These are phyloP conservation scores for Atkinsonella hypoxylon DNA, from an alignment of 2,329 filamentous ascomycete genomes.

Conservation along the genomic window DNA sequence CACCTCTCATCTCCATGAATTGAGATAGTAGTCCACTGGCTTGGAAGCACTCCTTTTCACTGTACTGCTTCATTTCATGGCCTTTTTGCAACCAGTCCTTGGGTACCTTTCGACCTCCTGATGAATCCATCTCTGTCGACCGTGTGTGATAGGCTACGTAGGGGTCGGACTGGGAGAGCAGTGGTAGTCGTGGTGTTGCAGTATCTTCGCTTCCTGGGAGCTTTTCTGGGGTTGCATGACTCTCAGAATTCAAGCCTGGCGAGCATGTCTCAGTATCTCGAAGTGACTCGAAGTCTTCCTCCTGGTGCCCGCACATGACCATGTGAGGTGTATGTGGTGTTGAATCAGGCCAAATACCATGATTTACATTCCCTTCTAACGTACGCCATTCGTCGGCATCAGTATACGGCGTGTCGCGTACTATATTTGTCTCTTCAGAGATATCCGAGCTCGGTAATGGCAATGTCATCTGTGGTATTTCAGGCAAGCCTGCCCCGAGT, in stretches of 20 bases:
- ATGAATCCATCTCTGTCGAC: background rate
- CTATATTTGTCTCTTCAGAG: background rate
- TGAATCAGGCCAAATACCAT: background rate
- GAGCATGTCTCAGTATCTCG: background rate
- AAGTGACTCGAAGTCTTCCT: background rate
- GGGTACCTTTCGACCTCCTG: background rate
- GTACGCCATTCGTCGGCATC: background rate
- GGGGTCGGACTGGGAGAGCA: background rate
- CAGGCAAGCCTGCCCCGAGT: background rate
- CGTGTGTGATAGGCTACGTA: background rate
- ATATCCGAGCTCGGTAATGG: background rate
- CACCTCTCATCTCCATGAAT: constrained; percentile 7
- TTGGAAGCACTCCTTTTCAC: background rate
- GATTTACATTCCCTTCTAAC: background rate
- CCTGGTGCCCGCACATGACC: background rate
- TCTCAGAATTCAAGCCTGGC: background rate
- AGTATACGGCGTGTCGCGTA: background rate
- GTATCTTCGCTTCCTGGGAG: background rate
- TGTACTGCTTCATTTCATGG: too few species aligned
- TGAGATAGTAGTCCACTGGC: constrained; percentile 2
- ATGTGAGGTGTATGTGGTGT: background rate
- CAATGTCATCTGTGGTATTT: background rate
- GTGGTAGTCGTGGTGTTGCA: background rate
- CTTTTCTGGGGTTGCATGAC: background rate
- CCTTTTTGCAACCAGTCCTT: background rate